Evolutionary conservation across 2,329 filamentous ascomycete genomes (phyloP).

Genomic region (Neonectria hederae): DNA sequence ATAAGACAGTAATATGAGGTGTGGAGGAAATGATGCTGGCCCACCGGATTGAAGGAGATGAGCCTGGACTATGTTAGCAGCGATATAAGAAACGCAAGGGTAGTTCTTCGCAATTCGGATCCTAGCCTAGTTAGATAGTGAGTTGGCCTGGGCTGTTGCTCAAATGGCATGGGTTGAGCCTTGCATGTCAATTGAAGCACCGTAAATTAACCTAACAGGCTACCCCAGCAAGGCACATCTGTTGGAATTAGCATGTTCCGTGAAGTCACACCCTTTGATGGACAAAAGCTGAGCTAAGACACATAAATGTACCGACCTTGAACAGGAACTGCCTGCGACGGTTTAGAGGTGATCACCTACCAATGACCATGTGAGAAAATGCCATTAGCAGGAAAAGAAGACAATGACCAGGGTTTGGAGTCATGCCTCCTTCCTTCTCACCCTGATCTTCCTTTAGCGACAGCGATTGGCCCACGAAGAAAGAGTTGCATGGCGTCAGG

Average conservation of each 20-base stretch:
- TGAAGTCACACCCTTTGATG: neutral
- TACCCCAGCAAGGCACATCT: constrained; percentile 1
- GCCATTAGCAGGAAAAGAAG: neutral
- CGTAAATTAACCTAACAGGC: neutral
- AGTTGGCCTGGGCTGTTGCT: neutral
- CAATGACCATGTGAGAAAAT: neutral
- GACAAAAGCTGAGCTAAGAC: neutral
- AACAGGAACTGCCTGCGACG: neutral
- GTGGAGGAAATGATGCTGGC: neutral
- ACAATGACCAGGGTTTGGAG: neutral
- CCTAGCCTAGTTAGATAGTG: neutral
- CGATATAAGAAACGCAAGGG: neutral
- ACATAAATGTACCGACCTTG: neutral
- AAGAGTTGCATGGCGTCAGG: constrained; percentile 38
- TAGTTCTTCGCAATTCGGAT: neutral
- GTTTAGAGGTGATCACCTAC: neutral
- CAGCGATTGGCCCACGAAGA: constrained; percentile 22
- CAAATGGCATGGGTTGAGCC: neutral
- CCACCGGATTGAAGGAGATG: neutral
- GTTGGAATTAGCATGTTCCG: constrained; percentile 5
- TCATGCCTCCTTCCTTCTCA: neutral
- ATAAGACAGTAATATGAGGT: neutral
- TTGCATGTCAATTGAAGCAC: neutral
- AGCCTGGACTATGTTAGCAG: neutral
- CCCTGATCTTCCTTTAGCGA: constrained; percentile 2